These are phyloP conservation scores for Paulownia fortunei DNA, from an alignment of 257 asterid species.

Conservation along the genomic window DNA sequence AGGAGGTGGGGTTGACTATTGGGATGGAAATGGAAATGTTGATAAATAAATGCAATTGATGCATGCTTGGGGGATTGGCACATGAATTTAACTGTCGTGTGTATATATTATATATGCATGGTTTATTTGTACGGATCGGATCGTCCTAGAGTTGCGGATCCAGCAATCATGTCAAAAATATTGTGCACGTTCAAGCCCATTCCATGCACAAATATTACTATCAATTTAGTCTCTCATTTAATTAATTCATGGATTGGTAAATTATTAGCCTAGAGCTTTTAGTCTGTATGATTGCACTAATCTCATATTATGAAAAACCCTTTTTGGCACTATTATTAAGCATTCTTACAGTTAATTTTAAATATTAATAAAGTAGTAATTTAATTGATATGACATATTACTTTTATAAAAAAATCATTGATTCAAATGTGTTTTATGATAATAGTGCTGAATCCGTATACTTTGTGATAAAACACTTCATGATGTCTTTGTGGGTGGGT, in stretches of 20 bases:
- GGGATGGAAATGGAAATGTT: not conserved
- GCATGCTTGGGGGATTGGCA: not conserved
- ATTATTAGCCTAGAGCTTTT: not conserved
- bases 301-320: too few relatives aligned
- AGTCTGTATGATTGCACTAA: too few relatives aligned
- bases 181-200: not conserved
- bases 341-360: too few relatives aligned
- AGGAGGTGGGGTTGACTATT: not conserved
- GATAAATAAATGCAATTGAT: not conserved
- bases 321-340: too few relatives aligned
- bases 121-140: not conserved
- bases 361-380: too few relatives aligned
- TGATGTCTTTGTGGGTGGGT: too few relatives aligned
- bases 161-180: not conserved
- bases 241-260: not conserved
- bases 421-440: too few relatives aligned
- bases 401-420: too few relatives aligned
- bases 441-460: too few relatives aligned
- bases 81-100: not conserved
- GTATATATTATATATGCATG: not conserved
- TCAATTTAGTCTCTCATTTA: not conserved
- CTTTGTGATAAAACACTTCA: too few relatives aligned
- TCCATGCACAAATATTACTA: not conserved
- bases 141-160: slow-evolving; percentile 17
- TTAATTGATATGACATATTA: too few relatives aligned